A percentile compares a stretch with the other conserved stretches of the same genome.
phyloP scores from a whole-genome alignment of 176 grass and related monocot genomes.

The maize (Zea mays) region Zm-B73-REFERENCE-NAM-5.0 NC_050097.1:10597501-10598000 shows the following conservation, averaged over 20 bases:
- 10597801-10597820: slow-evolving; percentile 56
- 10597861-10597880: slow-evolving; percentile 68
- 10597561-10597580: slow-evolving; percentile 58
- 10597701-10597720: slow-evolving; percentile 44
- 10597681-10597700: slow-evolving; percentile 43
- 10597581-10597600: slow-evolving; percentile 54
- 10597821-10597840: slow-evolving; percentile 45
- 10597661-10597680: slow-evolving; percentile 67
- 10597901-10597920: slow-evolving; percentile 71
- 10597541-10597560: slow-evolving; percentile 70
- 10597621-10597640: slow-evolving; percentile 55
- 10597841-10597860: slow-evolving; percentile 54
- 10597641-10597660: slow-evolving; percentile 50
- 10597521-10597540: slow-evolving; percentile 64
- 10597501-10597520: slow-evolving; percentile 59
- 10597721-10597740: slow-evolving; percentile 55
- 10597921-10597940: slow-evolving; percentile 54
- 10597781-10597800: slow-evolving; percentile 56
- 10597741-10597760: slow-evolving; percentile 49
- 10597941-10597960: slow-evolving; percentile 74
- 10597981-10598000: slow-evolving; percentile 58
- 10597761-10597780: slow-evolving; percentile 56
- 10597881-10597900: slow-evolving; percentile 53
- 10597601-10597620: slow-evolving; percentile 54
- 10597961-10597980: slow-evolving; percentile 65